These are phyloP conservation scores for Neurospora sp. DNA, from an alignment of 495 filamentous ascomycete genomes.

Conservation along the genomic window DNA sequence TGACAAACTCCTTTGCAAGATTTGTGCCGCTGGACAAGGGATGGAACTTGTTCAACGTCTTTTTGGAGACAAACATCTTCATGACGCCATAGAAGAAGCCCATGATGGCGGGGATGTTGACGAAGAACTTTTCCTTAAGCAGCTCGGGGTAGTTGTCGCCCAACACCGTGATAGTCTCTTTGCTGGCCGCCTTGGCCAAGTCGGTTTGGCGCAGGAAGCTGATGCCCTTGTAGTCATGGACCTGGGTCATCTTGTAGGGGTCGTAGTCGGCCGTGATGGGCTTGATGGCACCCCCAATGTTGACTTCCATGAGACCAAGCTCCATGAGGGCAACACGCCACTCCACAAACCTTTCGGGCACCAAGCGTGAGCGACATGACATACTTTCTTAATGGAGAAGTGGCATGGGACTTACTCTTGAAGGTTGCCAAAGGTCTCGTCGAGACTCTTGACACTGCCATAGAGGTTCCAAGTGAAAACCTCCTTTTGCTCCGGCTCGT, in stretches of 20 bases:
- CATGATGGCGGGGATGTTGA: slow-evolving; percentile 83
- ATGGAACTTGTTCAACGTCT: slow-evolving; percentile 78
- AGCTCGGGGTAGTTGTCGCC: slow-evolving; percentile 76
- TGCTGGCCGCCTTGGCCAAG: slow-evolving; percentile 56
- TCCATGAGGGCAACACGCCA: slow-evolving; percentile 89
- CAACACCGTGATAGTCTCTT: slow-evolving; percentile 71
- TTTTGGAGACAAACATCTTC: slow-evolving; percentile 66
- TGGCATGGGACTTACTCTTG: slow-evolving; percentile 50
- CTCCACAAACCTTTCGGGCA: slow-evolving; percentile 54
- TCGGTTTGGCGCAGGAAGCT: slow-evolving; percentile 69
- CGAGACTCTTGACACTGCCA: slow-evolving; percentile 59
- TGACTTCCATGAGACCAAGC: slow-evolving; percentile 57
- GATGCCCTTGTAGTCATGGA: slow-evolving; percentile 82
- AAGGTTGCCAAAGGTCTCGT: slow-evolving; percentile 64
- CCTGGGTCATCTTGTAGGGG: slow-evolving; percentile 78
- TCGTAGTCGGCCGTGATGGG: slow-evolving; percentile 70
- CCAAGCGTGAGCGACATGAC: slow-evolving; percentile 9
- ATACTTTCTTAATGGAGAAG: background rate
- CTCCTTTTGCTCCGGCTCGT: slow-evolving; percentile 36
- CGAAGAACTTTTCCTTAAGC: slow-evolving; percentile 79
- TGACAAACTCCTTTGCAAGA: slow-evolving; percentile 51
- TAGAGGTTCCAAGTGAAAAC: slow-evolving; percentile 81
- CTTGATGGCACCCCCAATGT: slow-evolving; percentile 51
- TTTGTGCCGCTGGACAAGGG: slow-evolving; percentile 67
- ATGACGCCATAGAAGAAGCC: slow-evolving; percentile 73